A percentile compares a stretch with the other conserved stretches of the same genome.
These are phyloP conservation scores for Pythium rhizo-oryzae DNA, from an alignment of 352 stramenopile species.

Conservation along the genomic window DNA sequence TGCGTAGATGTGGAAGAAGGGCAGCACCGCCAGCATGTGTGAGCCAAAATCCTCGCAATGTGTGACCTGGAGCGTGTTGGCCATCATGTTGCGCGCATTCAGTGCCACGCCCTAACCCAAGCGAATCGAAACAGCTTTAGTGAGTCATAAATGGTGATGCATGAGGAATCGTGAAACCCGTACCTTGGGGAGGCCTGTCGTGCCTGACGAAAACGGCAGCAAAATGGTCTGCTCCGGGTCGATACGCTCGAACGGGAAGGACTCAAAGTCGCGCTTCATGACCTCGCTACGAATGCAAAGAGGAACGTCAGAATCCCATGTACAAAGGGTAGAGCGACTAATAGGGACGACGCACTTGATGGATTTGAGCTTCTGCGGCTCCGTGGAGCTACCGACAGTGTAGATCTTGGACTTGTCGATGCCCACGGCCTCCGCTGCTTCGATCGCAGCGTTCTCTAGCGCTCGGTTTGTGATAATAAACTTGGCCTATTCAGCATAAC, in stretches of 20 bases:
- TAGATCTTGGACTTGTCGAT: conserved; percentile 47
- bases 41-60: conserved; percentile 61
- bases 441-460: conserved; percentile 46
- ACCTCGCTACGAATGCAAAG: conserved; percentile 45
- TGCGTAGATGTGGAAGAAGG: conserved; percentile 97
- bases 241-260: conserved; percentile 53
- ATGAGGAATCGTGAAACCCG: not conserved
- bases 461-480: conserved; percentile 63
- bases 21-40: conserved; percentile 72
- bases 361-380: conserved; percentile 40
- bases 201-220: conserved; percentile 95
- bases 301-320: too few species aligned
- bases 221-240: conserved; percentile 54
- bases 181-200: conserved; percentile 89
- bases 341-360: too few species aligned
- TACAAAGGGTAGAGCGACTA: too few species aligned
- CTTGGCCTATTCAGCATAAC: conserved; percentile 35
- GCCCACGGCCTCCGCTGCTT: conserved; percentile 38
- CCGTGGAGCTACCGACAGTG: conserved; percentile 40
- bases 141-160: too few species aligned
- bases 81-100: conserved; percentile 88
- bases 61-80: conserved; percentile 87
- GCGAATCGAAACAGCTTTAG: not conserved
- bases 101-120: conserved; percentile 50
- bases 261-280: conserved; percentile 37